phyloP scores from a whole-genome alignment of 1,284 basidiomycete genomes.

The Ceratobasidium sp. region DNA sequence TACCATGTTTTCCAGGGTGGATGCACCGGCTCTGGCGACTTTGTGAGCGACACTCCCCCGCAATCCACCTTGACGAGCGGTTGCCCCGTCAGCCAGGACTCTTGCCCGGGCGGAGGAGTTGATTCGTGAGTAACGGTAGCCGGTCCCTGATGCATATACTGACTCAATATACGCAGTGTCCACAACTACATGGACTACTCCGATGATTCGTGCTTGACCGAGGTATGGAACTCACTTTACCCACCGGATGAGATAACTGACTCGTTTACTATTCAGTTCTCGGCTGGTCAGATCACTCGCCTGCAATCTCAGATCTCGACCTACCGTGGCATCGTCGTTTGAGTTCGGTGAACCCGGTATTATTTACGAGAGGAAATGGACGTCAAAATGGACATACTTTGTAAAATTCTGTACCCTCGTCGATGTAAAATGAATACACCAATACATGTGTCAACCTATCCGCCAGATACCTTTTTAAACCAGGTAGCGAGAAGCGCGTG shows the following conservation, averaged over 20 bases:
- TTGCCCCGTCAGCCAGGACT: constrained; percentile 42
- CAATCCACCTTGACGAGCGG: constrained; percentile 29
- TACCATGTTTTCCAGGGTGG: constrained; percentile 66
- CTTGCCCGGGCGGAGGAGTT: constrained; percentile 40
- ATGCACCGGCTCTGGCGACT: constrained; percentile 58
- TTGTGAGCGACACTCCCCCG: constrained; percentile 56
- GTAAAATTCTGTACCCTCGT: too few species aligned
- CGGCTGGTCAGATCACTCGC: constrained; percentile 55
- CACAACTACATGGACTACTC: constrained; percentile 58
- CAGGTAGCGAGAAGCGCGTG: too few species aligned
- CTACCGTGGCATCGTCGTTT: constrained; percentile 54
- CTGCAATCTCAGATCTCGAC: constrained; percentile 53
- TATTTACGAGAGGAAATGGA: too few species aligned
- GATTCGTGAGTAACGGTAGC: constrained; percentile 44
- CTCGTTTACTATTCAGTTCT: constrained; percentile 59
- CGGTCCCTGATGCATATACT: background rate
- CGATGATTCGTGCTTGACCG: constrained; percentile 45
- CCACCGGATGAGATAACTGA: background rate
- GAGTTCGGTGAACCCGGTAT: constrained; percentile 1
- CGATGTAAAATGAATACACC: too few species aligned
- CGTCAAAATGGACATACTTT: too few species aligned
- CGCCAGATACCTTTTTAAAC: too few species aligned
- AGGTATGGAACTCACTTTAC: constrained; percentile 5
- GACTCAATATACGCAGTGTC: constrained; percentile 45
- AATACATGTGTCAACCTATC: too few species aligned